Percentiles rank a stretch among this genome's conserved stretches.
phyloP scores from a whole-genome alignment of 768 basidiomycete genomes.

The Auriscalpium vulgare region DNA sequence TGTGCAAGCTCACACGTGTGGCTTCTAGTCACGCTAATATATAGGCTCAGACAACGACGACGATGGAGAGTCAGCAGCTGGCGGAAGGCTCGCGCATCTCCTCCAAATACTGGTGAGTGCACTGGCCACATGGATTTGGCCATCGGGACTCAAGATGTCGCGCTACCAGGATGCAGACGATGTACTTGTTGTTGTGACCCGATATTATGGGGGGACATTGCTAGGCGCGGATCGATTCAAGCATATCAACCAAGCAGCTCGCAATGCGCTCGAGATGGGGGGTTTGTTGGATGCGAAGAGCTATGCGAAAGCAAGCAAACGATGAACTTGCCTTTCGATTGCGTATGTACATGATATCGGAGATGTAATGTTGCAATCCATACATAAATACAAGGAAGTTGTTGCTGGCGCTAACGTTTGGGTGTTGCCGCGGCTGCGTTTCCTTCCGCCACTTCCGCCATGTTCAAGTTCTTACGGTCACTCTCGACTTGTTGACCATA shows the following conservation, averaged over 20 bases:
- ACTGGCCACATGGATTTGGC: too few relatives aligned
- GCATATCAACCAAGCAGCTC: constrained; percentile 93
- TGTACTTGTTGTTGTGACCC: constrained; percentile 86
- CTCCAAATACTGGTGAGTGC: constrained; percentile 27
- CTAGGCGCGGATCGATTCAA: constrained; percentile 85
- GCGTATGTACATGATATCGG: too few relatives aligned
- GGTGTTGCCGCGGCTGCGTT: too few relatives aligned
- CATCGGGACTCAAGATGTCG: not conserved
- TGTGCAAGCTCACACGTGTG: not conserved
- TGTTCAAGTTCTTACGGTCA: too few relatives aligned
- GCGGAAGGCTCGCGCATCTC: constrained; percentile 82
- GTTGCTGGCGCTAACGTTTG: too few relatives aligned
- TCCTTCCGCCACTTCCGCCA: too few relatives aligned
- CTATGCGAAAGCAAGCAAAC: too few relatives aligned
- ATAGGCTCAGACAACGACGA: constrained; percentile 75
- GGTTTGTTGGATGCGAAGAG: constrained; percentile 61
- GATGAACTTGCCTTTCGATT: too few relatives aligned
- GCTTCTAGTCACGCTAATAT: not conserved
- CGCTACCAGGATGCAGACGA: constrained; percentile 60
- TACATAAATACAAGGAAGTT: too few relatives aligned
- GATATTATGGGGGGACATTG: constrained; percentile 90
- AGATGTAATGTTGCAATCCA: too few relatives aligned
- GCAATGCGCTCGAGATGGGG: constrained; percentile 81
- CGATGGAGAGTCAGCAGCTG: constrained; percentile 90
- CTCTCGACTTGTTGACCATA: not conserved